These are phyloP conservation scores for Breviolum minutum DNA, from an alignment of 73 alveolate species.

Conservation along the genomic window DNA sequence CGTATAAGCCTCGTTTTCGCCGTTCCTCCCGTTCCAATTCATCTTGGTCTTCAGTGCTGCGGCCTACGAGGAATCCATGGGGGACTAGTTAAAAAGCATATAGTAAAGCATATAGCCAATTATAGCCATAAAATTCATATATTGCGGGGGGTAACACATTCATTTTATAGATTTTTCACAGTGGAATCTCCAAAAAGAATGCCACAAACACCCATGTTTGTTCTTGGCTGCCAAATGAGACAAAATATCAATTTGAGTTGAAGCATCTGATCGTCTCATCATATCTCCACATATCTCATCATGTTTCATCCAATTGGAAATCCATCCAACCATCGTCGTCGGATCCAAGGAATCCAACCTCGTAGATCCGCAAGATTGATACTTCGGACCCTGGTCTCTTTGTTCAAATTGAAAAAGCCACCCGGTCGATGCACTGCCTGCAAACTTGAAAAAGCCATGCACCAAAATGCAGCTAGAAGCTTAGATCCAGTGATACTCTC, in stretches of 20 bases:
- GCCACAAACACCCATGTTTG: too few species aligned
- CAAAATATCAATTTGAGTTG: too few species aligned
- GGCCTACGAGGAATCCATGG: background rate
- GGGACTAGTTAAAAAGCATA: too few species aligned
- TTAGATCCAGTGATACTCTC: too few species aligned
- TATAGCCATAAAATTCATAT: too few species aligned
- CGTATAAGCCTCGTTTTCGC: slow-evolving; percentile 49
- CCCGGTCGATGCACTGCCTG: slow-evolving; percentile 38
- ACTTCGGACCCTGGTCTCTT: slow-evolving; percentile 31
- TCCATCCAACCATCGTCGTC: background rate
- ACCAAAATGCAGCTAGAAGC: too few species aligned
- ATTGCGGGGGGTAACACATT: too few species aligned
- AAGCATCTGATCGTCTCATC: background rate
- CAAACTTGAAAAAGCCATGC: too few species aligned
- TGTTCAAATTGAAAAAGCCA: slow-evolving; percentile 67
- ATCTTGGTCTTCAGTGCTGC: background rate
- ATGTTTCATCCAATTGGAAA: background rate
- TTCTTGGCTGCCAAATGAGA: too few species aligned
- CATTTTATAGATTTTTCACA: too few species aligned
- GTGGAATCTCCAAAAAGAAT: too few species aligned
- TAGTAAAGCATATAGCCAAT: too few species aligned
- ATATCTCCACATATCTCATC: background rate
- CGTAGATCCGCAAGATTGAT: slow-evolving; percentile 37
- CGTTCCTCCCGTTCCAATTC: slow-evolving; percentile 83
- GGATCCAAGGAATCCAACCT: background rate